These are phyloP conservation scores for Oxytropis ochrocephala DNA, from an alignment of 306 rosid species.

Conservation along the genomic window DNA sequence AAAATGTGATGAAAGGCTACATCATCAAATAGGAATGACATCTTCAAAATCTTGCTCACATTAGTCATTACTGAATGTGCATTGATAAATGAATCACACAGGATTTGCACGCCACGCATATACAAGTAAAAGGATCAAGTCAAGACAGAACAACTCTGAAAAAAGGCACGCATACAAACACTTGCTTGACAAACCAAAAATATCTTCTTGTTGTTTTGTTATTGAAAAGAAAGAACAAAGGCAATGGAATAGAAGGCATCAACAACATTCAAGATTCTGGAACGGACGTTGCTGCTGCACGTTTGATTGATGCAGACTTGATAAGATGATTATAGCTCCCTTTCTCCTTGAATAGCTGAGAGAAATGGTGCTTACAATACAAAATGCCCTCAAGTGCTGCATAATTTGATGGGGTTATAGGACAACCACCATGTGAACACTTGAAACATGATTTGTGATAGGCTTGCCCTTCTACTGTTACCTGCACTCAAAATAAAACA, in stretches of 20 bases:
- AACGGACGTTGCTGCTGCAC: slow-evolving; percentile 47
- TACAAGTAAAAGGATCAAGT: slow-evolving; percentile 15
- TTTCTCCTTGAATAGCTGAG: slow-evolving; percentile 92
- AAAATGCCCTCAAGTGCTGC: slow-evolving; percentile 88
- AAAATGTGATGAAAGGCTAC: not conserved
- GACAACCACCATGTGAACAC: slow-evolving; percentile 92
- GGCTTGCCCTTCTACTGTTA: slow-evolving; percentile 77
- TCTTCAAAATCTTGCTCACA: slow-evolving; percentile 5
- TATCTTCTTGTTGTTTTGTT: not conserved
- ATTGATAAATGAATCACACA: slow-evolving; percentile 23
- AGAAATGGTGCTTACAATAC: slow-evolving; percentile 94
- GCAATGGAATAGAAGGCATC: not conserved
- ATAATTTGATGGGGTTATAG: slow-evolving; percentile 77
- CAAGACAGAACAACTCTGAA: not conserved
- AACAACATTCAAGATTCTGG: slow-evolving; percentile 48
- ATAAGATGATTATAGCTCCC: slow-evolving; percentile 64
- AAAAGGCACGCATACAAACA: slow-evolving; percentile 23
- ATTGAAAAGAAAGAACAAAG: not conserved
- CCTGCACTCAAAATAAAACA: slow-evolving; percentile 39
- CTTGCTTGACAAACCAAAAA: slow-evolving; percentile 14
- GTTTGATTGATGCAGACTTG: slow-evolving; percentile 67
- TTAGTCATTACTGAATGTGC: slow-evolving; percentile 22
- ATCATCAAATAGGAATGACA: not conserved
- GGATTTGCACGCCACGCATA: slow-evolving; percentile 28
- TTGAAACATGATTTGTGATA: slow-evolving; percentile 90